Evolutionary conservation across 768 basidiomycete species (phyloP), one percentile per base, ranked within the genome.

Genomic region (Russula virescens): DNA sequence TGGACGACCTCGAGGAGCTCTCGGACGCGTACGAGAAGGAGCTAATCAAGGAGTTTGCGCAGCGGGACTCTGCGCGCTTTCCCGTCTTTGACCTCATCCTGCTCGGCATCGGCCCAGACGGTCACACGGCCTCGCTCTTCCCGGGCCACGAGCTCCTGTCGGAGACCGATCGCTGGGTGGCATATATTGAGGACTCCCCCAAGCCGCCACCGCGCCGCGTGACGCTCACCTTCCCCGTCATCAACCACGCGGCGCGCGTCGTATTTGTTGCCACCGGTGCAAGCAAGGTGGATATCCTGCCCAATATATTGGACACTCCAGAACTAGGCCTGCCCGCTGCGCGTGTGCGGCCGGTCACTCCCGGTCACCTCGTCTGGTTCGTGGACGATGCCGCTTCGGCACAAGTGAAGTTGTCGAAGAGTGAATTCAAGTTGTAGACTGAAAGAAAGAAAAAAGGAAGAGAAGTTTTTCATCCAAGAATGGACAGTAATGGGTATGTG

Each of bases 101-200:
- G 48, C 87, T 99, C 55, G 97, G 97, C 53, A 87, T 95, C 83
- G 97, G 97, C 34, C 91, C 91, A 6, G 97, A 98, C 73, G 96
- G 96, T n/a, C 97, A 99, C 79, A 98, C 96, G 46, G 94, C 89
- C 64, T 94, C 91, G 8, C 86, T 99, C 68, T 99, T 99, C 84
- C 97, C 97, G 10, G 89, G 82, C n/a, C 96, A 98, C 71, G 76
- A 74, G 42, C 81, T 98, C 43, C 82, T 99, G 53, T 64, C 76
- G n/a, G 96, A 97, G 76, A 83, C 80, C 54, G 92, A 93, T 73
- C 83, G 91, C 63, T 99, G 97, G 97, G 91, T 99, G 25, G 96
- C 95, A 1, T 89, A 85, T 74, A 78, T 99, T 70, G 86, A 90
- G 21, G 93, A 98, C 77, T 89, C 89, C 43, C 97, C 97, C 25